Evolutionary conservation across 768 basidiomycete genomes (phyloP).

Genomic region (Mycena indigotica): DNA sequence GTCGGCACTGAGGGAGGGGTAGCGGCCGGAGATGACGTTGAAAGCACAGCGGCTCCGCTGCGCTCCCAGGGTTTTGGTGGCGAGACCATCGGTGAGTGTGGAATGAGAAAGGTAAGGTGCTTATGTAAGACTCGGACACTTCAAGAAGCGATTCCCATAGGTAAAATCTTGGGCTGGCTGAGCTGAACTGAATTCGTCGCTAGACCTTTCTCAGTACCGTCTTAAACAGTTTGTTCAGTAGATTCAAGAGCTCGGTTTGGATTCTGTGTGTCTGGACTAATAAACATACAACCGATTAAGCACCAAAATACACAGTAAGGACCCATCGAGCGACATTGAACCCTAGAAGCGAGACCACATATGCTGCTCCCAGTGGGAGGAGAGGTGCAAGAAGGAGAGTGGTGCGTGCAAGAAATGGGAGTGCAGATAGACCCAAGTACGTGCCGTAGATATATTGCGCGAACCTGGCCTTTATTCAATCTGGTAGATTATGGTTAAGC

Average conservation of each 20-base stretch:
- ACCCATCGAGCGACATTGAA: conserved; percentile 88
- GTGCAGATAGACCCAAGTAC: conserved; percentile 81
- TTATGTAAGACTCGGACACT: neutral
- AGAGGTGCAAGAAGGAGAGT: conserved; percentile 91
- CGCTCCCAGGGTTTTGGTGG: conserved; percentile 4
- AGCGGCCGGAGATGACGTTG: neutral
- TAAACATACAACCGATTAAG: conserved; percentile 20
- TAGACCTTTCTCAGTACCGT: too few species aligned
- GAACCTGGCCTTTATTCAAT: conserved; percentile 50
- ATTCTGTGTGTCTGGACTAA: neutral
- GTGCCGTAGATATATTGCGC: conserved; percentile 91
- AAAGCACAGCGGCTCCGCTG: neutral
- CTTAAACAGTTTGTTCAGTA: too few species aligned
- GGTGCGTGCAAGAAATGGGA: conserved; percentile 92
- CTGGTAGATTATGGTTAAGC: neutral
- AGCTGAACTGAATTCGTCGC: too few species aligned
- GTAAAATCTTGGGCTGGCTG: too few species aligned
- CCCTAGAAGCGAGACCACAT: conserved; percentile 83
- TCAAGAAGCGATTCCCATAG: neutral
- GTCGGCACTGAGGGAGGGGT: neutral
- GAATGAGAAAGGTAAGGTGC: neutral
- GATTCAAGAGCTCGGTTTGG: neutral
- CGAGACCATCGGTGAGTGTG: neutral
- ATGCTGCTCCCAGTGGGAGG: conserved; percentile 82
- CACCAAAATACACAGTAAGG: conserved; percentile 78